Evolutionary conservation across 441 rosid species (phyloP), one percentile per base, ranked within the genome.

Genomic region (Populus tomentosa): DNA sequence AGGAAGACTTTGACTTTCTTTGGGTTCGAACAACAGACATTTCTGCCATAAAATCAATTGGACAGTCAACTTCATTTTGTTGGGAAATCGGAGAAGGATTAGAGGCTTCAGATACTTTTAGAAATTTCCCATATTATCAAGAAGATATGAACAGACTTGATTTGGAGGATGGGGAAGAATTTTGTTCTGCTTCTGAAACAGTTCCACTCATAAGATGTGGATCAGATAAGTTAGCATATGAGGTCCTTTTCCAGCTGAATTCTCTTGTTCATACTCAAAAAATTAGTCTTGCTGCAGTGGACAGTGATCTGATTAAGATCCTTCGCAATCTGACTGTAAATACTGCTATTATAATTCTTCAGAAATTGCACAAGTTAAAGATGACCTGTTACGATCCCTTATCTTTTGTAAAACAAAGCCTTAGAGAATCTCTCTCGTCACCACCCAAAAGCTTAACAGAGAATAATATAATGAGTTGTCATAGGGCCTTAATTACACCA

Each of bases 1-100:
- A 88, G 91, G 98, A 94, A 80, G 92, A 91, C 83, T 91, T 87
- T 76, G 90, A 92, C 81, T 95, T 89, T 80, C 75, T 83, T 30
- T 92, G 99, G 97, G 89, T 95, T 76, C 97, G 94, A 32, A 86
- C 98, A 14, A 85, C 95, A 46, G 97, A 92, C 78, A 89, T 92
- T 83, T 89, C 98, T 13, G 21, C 56, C 14, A 26, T 76, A 24
- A 95, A 88, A 78, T 87, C 99, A 20, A 82, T 95, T 38, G 97
- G 97, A 53, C 82, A 77, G 42, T 88, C 97, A 10, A 87, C 87
- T 61, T 83, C 92, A 30, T 90, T 92, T 36, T 94, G 87, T 79
- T 87, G 91, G 91, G 87, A 88, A 82, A 75, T 92, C 24, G 79
- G 72, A 30, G 81, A 84, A 7, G 92, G 78, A 77, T 79, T 83